Percentiles rank a stretch among this genome's conserved stretches.
Evolutionary conservation across 257 asterid genomes (phyloP).

Genomic region (Solanum appendiculatum): DNA sequence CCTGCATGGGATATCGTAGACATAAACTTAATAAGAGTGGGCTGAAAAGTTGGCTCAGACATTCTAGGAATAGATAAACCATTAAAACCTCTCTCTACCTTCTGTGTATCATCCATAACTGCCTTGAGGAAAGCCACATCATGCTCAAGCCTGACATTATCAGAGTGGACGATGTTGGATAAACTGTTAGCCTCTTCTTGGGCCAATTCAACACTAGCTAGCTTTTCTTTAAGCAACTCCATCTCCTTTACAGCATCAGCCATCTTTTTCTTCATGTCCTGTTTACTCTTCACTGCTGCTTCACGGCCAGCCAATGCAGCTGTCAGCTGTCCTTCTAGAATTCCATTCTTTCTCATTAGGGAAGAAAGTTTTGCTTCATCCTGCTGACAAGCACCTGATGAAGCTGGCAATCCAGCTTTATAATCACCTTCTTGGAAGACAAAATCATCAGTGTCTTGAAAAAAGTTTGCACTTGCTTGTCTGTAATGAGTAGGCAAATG

Average conservation of each 20-base stretch:
- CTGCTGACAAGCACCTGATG: constrained; percentile 43
- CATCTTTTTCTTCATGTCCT: constrained; percentile 62
- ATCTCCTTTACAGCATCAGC: constrained; percentile 65
- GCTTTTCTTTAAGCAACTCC: constrained; percentile 80
- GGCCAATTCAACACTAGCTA: constrained; percentile 64
- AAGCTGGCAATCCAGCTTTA: constrained; percentile 41
- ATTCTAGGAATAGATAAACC: background rate
- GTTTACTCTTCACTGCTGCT: constrained; percentile 65
- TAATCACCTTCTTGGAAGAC: constrained; percentile 42
- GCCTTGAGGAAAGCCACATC: constrained; percentile 96
- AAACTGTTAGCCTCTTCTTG: constrained; percentile 87
- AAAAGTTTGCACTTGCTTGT: constrained; percentile 47
- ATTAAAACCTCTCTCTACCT: constrained; percentile 31
- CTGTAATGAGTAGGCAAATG: constrained; percentile 24
- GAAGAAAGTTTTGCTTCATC: constrained; percentile 62
- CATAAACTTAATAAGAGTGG: background rate
- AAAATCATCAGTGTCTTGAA: constrained; percentile 36
- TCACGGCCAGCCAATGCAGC: constrained; percentile 64
- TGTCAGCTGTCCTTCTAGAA: constrained; percentile 71
- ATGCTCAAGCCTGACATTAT: constrained; percentile 92
- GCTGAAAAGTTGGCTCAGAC: background rate
- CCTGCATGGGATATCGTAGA: constrained; percentile 28
- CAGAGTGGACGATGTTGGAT: constrained; percentile 90
- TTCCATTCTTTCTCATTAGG: constrained; percentile 50
- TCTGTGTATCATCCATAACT: constrained; percentile 88